Conservation (phyloP, 331 rosid species). For the Malus hybrid region DNA sequence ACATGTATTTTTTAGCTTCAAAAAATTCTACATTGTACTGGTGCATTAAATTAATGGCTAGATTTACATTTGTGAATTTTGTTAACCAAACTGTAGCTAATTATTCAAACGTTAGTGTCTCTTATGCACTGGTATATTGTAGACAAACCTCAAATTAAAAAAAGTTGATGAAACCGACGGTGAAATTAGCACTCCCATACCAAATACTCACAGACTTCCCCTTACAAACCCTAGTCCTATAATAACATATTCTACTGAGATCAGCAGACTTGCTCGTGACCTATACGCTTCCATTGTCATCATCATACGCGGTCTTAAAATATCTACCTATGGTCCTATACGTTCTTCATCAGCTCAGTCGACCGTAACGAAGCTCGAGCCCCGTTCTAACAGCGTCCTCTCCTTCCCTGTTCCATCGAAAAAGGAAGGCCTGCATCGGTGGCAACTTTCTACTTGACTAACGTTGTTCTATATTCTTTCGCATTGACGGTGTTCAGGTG, state of each 20-base stretch:
- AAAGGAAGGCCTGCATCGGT: background rate
- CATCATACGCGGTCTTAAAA: slow-evolving; percentile 21
- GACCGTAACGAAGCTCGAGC: slow-evolving; percentile 36
- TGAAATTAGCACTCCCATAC: background rate
- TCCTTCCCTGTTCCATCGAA: slow-evolving; percentile 21
- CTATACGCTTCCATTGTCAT: slow-evolving; percentile 37
- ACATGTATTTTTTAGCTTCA: too few relatives aligned
- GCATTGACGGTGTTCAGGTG: background rate
- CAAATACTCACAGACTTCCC: background rate
- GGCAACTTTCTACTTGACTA: background rate
- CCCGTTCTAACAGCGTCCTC: slow-evolving; percentile 22
- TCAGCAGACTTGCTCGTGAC: background rate
- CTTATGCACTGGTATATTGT: background rate
- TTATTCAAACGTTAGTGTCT: too few relatives aligned
- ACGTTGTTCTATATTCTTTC: background rate
- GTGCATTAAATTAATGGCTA: too few relatives aligned
- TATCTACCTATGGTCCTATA: background rate
- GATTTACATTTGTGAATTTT: too few relatives aligned
- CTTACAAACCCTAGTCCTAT: background rate
- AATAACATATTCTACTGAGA: background rate
- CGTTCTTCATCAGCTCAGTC: slow-evolving; percentile 8
- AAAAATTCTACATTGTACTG: too few relatives aligned
- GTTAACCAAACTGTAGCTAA: too few relatives aligned
- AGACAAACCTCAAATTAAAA: background rate
- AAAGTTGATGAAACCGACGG: background rate